phyloP scores from a whole-genome alignment of 176 grass and related monocot species.

The bread wheat (Triticum aestivum) region IWGSC_CS_RefSeq_v2.1 NC_057800.1:226179893-226180392 shows the following conservation, averaged over 20 bases:
- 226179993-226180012: conserved; percentile 44
- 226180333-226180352: conserved; percentile 81
- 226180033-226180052: not conserved
- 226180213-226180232: conserved; percentile 68
- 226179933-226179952: conserved; percentile 86
- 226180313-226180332: conserved; percentile 81
- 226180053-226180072: not conserved
- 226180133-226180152: conserved; percentile 10
- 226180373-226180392: conserved; percentile 92
- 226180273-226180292: conserved; percentile 73
- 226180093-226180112: not conserved
- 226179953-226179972: conserved; percentile 90
- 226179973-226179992: conserved; percentile 78
- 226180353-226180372: conserved; percentile 79
- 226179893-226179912: conserved; percentile 38
- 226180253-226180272: conserved; percentile 77
- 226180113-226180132: not conserved
- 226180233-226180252: conserved; percentile 84
- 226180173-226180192: conserved; percentile 45
- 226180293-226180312: conserved; percentile 85
- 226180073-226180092: not conserved
- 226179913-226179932: conserved; percentile 83
- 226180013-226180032: not conserved
- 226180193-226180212: conserved; percentile 76
- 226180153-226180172: not conserved